phyloP scores from a whole-genome alignment of 345 rosid genomes.

The Euphorbia tirucalli region DNA sequence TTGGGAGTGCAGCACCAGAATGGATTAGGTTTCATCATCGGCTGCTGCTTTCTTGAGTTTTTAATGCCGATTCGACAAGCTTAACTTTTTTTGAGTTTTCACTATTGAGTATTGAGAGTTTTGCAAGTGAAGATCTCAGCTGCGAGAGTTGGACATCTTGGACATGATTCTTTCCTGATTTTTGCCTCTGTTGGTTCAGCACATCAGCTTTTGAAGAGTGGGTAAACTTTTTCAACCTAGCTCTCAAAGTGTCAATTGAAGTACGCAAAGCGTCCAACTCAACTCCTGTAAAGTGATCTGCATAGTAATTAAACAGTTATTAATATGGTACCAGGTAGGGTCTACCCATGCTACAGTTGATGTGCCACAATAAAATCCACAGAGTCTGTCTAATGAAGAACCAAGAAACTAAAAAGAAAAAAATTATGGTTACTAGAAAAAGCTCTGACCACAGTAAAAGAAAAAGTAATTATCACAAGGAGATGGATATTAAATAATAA shows the following conservation, averaged over 20 bases:
- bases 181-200: slow-evolving; percentile 40
- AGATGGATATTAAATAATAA: not conserved
- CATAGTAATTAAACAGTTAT: slow-evolving; percentile 18
- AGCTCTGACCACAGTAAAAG: not conserved
- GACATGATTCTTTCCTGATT: slow-evolving; percentile 33
- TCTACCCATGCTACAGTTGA: not conserved
- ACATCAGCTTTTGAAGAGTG: slow-evolving; percentile 39
- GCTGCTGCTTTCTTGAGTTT: slow-evolving; percentile 41
- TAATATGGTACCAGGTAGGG: not conserved
- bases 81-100: slow-evolving; percentile 66
- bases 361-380: no score
- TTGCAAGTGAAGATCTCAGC: slow-evolving; percentile 60
- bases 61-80: slow-evolving; percentile 63
- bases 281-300: slow-evolving; percentile 64
- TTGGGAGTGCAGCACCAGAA: not conserved
- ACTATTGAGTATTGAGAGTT: slow-evolving; percentile 66
- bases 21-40: not conserved
- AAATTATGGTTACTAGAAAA: not conserved
- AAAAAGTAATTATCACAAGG: not conserved
- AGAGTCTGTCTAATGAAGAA: no score
- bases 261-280: slow-evolving; percentile 72
- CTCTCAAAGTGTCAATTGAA: slow-evolving; percentile 65
- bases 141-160: slow-evolving; percentile 60
- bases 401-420: no score
- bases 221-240: slow-evolving; percentile 51